Evolutionary conservation across 768 basidiomycete genomes (phyloP).

Genomic region (Sporobolomyces roseus): DNA sequence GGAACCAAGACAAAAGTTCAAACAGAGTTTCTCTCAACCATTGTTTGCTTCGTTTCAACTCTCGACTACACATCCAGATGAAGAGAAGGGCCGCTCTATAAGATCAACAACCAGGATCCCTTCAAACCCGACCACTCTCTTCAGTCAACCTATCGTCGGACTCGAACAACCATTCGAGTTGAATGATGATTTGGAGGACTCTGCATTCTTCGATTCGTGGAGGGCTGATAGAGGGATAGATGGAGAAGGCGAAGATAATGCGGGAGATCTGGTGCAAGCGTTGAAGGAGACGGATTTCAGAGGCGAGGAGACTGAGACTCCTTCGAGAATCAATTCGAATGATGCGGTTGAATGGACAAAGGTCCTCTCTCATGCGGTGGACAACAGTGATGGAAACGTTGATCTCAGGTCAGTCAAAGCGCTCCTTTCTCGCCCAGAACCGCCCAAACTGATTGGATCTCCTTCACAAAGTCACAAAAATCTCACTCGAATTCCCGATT

Average conservation of each 20-base stretch:
- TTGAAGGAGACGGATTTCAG: no score
- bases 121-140: not conserved
- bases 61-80: constrained; percentile 25
- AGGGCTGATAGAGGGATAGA: not conserved
- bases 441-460: not conserved
- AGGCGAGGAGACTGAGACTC: no score
- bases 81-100: constrained; percentile 31
- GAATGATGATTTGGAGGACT: not conserved
- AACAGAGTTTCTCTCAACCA: not conserved
- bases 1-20: not conserved
- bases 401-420: constrained; percentile 7
- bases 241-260: no score
- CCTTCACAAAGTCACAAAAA: constrained; percentile 9
- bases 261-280: no score
- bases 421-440: no score
- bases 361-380: no score
- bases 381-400: no score
- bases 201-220: no score
- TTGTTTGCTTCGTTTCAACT: not conserved
- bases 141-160: not conserved
- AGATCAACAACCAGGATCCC: not conserved
- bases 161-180: not conserved
- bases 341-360: no score
- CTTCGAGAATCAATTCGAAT: no score
- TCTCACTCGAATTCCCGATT: constrained; percentile 13